Base-by-base conservation (phyloP, 2,329 filamentous ascomycete genomes). In the Neopestalotiopsis sp. region DNA sequence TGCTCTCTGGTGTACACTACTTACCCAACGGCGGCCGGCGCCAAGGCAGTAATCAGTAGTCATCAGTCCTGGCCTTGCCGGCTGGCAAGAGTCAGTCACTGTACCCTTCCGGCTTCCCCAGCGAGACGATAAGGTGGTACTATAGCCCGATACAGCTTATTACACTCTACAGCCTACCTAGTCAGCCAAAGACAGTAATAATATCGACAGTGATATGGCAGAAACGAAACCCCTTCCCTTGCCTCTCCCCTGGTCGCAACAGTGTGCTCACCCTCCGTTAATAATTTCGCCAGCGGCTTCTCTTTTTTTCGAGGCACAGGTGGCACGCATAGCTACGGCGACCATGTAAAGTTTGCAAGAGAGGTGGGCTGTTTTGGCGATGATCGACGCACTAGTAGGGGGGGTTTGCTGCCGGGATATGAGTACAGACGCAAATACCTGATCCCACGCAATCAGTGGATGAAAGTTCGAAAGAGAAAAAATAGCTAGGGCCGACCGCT, bases 391-490 rank as follows among this genome's bases (percentile, higher is more conserved):
- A 53, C 45, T 53, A 53, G 45, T 53, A 53, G 34, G 45, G 45
- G 24, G 45, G 45, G 45, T 53, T 53, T 53, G 45, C 17, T 53
- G 45, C 45, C 20, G 45, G 45, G 45, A 53, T 53, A 53, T 53
- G 45, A 53, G 45, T 53, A 17, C 45, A 53, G 45, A 53, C 45
- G 45, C 45, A 53, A 53, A 53, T 53, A 53, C 45, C 45, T 53
- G 45, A 53, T 53, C 45, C 45, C 45, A 53, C 45, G 45, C 45
- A 53, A 53, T 53, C 45, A 53, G 45, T 53, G 45, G 45, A 53
- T n/a, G 45, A 53, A 53, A 53, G 45, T 53, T 20, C 20, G 45
- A 53, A 53, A 53, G n/a, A 53, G n/a, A n/a, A 53, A 20, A 53
- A 20, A 53, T n/a, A 53, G n/a, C 6, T 7, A 38, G 10, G 24